Conservation (phyloP, 495 filamentous ascomycete species). For the Neurospora sp. region DNA sequence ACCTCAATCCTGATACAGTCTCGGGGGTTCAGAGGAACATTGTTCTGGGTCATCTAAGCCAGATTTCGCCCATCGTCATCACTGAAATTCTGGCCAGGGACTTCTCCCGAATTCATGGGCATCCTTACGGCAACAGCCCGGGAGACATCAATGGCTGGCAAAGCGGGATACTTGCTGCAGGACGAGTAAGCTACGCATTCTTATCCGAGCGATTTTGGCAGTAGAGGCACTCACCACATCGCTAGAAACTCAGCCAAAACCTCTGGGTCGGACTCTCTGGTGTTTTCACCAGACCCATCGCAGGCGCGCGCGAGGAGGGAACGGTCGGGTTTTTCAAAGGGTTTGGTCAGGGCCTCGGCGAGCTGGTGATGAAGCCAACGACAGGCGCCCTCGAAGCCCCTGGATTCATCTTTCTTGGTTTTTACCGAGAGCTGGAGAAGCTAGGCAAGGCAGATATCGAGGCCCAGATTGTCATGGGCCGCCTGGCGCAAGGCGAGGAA, state of each 20-base stretch:
- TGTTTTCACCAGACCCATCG: slow-evolving; percentile 50
- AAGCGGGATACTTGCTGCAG: slow-evolving; percentile 50
- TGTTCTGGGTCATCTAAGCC: slow-evolving; percentile 46
- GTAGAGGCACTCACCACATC: background rate
- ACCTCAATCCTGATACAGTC: slow-evolving; percentile 18
- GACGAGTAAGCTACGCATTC: slow-evolving; percentile 7
- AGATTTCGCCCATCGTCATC: slow-evolving; percentile 56
- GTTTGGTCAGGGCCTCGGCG: slow-evolving; percentile 56
- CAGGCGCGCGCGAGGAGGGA: slow-evolving; percentile 42
- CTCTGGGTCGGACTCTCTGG: slow-evolving; percentile 58
- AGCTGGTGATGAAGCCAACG: slow-evolving; percentile 53
- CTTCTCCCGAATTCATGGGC: slow-evolving; percentile 61
- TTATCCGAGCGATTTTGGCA: background rate
- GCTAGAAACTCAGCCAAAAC: slow-evolving; percentile 49
- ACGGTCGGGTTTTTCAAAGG: slow-evolving; percentile 48
- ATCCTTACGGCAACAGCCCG: slow-evolving; percentile 50
- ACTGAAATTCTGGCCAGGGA: slow-evolving; percentile 58
- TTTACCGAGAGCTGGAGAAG: slow-evolving; percentile 35
- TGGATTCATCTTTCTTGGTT: slow-evolving; percentile 25
- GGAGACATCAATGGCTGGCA: slow-evolving; percentile 45
- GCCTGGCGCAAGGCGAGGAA: background rate
- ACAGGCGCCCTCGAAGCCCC: slow-evolving; percentile 43
- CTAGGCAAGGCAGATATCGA: slow-evolving; percentile 20
- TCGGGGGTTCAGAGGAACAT: slow-evolving; percentile 44
- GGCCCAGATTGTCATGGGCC: background rate